phyloP scores from a whole-genome alignment of 2,329 filamentous ascomycete genomes.

The Fusarium decemcellulare region DNA sequence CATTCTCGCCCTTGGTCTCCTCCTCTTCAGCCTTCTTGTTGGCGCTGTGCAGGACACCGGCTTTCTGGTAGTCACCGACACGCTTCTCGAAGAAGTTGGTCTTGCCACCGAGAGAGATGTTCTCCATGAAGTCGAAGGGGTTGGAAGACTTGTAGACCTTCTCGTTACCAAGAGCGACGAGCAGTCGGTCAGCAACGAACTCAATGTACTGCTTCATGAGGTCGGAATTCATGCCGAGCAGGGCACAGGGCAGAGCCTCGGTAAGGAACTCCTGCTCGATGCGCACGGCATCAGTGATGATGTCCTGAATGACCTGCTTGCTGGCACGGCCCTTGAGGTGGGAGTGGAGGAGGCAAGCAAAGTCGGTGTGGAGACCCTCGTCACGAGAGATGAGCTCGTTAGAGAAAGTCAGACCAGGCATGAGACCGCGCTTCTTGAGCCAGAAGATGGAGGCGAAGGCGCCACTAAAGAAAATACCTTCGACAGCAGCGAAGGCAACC shows the following conservation, averaged over 20 bases:
- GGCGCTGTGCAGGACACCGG: conserved; percentile 92
- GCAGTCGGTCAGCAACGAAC: conserved; percentile 96
- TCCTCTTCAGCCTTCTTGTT: conserved; percentile 77
- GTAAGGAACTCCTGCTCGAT: conserved; percentile 99
- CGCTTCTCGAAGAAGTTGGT: conserved; percentile 99
- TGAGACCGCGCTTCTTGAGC: conserved; percentile 99
- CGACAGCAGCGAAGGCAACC: conserved; percentile 96
- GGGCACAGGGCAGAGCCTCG: conserved; percentile 90
- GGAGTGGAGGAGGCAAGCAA: conserved; percentile 97
- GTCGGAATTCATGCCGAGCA: conserved; percentile 97
- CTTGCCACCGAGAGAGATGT: conserved; percentile 98
- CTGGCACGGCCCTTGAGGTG: conserved; percentile 93
- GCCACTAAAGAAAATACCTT: conserved; percentile 99
- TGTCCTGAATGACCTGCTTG: conserved; percentile 84
- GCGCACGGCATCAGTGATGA: conserved; percentile 93
- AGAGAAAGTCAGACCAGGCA: conserved; percentile 98
- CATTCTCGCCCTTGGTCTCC: conserved; percentile 69
- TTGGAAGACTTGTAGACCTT: conserved; percentile 95
- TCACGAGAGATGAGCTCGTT: conserved; percentile 99
- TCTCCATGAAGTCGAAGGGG: conserved; percentile 99
- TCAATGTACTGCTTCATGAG: conserved; percentile 99
- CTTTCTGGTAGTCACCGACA: conserved; percentile 99
- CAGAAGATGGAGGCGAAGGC: conserved; percentile 99
- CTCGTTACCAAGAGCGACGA: conserved; percentile 92
- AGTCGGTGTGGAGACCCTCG: conserved; percentile 99